Percentiles rank a stretch among this genome's conserved stretches.
Conservation (phyloP, 2,329 filamentous ascomycete species). For the Calonectria ilicicola region DNA sequence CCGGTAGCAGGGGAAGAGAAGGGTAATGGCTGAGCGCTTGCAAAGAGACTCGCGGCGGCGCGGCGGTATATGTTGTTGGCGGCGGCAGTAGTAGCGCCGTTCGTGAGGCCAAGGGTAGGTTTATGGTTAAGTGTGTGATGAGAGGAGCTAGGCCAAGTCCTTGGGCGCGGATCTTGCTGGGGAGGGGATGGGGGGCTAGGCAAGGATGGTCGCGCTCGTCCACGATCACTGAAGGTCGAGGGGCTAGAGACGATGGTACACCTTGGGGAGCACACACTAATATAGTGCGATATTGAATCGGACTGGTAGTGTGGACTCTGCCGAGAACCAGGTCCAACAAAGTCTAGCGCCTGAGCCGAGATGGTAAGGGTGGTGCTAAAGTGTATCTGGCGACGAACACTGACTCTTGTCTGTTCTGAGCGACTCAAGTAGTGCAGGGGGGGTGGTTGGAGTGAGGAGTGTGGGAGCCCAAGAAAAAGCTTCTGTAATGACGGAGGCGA, state of each 20-base stretch:
- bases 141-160: slow-evolving; percentile 48
- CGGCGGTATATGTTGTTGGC: slow-evolving; percentile 51
- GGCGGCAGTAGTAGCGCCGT: slow-evolving; percentile 50
- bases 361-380: slow-evolving; percentile 44
- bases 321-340: slow-evolving; percentile 49
- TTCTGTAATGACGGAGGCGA: slow-evolving; percentile 41
- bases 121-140: slow-evolving; percentile 49
- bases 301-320: slow-evolving; percentile 46
- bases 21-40: slow-evolving; percentile 45
- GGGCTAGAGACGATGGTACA: slow-evolving; percentile 44
- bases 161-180: slow-evolving; percentile 49
- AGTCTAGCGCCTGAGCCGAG: slow-evolving; percentile 50
- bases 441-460: slow-evolving; percentile 26
- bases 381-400: slow-evolving; percentile 42
- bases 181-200: slow-evolving; percentile 43
- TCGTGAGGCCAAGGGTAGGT: slow-evolving; percentile 43
- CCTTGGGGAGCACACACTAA: slow-evolving; percentile 55
- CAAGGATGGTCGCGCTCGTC: slow-evolving; percentile 46
- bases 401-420: slow-evolving; percentile 45
- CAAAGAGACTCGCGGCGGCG: slow-evolving; percentile 48
- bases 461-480: slow-evolving; percentile 36
- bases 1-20: slow-evolving; percentile 43
- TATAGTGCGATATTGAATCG: slow-evolving; percentile 53
- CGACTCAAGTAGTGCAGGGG: slow-evolving; percentile 39
- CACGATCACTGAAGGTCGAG: slow-evolving; percentile 46